Evolutionary conservation across 352 stramenopile species (phyloP).

Genomic region (Pythium guiyangense): DNA sequence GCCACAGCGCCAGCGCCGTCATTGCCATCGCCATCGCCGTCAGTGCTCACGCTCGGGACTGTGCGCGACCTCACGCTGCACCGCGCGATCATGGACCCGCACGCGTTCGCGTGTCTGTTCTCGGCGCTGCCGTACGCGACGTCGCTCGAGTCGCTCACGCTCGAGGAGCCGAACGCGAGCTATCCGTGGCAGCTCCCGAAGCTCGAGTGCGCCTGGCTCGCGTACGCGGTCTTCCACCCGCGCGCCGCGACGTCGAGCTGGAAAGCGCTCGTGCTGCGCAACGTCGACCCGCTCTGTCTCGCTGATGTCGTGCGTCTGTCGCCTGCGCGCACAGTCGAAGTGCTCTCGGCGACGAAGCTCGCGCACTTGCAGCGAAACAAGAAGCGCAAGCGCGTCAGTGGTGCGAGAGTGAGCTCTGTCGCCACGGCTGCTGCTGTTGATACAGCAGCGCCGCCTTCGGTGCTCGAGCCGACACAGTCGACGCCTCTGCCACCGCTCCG

Average conservation of each 20-base stretch:
- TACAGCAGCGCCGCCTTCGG: not conserved
- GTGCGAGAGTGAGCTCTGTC: too few relatives aligned
- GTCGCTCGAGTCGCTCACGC: not conserved
- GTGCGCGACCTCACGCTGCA: conserved; percentile 1
- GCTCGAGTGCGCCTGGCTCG: conserved; percentile 7
- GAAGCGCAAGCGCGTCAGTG: conserved; percentile 10
- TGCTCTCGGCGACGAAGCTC: too few relatives aligned
- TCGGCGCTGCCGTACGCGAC: too few relatives aligned
- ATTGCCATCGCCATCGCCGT: too few relatives aligned
- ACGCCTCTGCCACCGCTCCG: not conserved
- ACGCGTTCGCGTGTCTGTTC: conserved; percentile 3
- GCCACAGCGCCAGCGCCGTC: too few relatives aligned
- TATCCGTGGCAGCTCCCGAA: conserved; percentile 3
- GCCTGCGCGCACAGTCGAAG: conserved; percentile 3
- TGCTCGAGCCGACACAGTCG: too few relatives aligned
- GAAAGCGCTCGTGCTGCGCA: conserved; percentile 5
- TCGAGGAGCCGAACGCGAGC: conserved; percentile 1
- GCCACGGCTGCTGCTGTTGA: not conserved
- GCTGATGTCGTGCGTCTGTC: conserved; percentile 1
- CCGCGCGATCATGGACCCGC: not conserved
- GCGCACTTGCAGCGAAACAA: not conserved
- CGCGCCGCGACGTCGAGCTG: conserved; percentile 1
- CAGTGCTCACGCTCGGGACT: too few relatives aligned
- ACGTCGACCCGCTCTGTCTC: conserved; percentile 5
- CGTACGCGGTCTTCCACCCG: conserved; percentile 7